Conservation (phyloP, 345 rosid species). For the Gynandropsis gynandra region DNA sequence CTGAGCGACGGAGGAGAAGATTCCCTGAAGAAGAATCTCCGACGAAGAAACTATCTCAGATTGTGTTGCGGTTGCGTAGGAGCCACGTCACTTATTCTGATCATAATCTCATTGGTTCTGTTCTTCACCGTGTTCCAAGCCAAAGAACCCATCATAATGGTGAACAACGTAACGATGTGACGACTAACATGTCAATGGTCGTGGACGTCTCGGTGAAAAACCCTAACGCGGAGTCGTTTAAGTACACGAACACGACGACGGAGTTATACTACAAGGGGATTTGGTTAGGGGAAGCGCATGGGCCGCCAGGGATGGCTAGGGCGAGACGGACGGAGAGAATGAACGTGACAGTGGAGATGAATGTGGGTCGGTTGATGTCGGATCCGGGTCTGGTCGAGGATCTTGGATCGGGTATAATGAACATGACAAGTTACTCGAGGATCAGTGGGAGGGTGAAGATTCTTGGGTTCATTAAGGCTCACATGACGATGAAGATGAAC, state of each 20-base stretch:
- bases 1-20: conserved; percentile 23
- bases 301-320: conserved; percentile 40
- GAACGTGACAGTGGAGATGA: conserved; percentile 42
- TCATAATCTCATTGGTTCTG: conserved; percentile 29
- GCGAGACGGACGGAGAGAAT: conserved; percentile 41
- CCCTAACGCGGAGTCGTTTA: conserved; percentile 52
- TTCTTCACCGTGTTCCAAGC: conserved; percentile 48
- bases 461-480: conserved; percentile 28
- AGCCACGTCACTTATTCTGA: conserved; percentile 24
- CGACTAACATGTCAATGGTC: conserved; percentile 47
- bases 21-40: neutral
- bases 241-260: conserved; percentile 42
- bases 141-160: conserved; percentile 39
- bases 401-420: conserved; percentile 27
- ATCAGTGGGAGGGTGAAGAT: conserved; percentile 47
- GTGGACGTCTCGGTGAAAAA: conserved; percentile 59
- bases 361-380: conserved; percentile 31
- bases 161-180: conserved; percentile 38
- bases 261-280: conserved; percentile 37
- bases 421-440: conserved; percentile 37
- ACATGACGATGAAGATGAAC: conserved; percentile 39
- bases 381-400: conserved; percentile 32
- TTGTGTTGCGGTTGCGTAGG: conserved; percentile 27
- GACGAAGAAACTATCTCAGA: conserved; percentile 26
- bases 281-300: conserved; percentile 52